phyloP scores from a whole-genome alignment of 2,329 filamentous ascomycete species.

The Plenodomus lindquistii region DNA sequence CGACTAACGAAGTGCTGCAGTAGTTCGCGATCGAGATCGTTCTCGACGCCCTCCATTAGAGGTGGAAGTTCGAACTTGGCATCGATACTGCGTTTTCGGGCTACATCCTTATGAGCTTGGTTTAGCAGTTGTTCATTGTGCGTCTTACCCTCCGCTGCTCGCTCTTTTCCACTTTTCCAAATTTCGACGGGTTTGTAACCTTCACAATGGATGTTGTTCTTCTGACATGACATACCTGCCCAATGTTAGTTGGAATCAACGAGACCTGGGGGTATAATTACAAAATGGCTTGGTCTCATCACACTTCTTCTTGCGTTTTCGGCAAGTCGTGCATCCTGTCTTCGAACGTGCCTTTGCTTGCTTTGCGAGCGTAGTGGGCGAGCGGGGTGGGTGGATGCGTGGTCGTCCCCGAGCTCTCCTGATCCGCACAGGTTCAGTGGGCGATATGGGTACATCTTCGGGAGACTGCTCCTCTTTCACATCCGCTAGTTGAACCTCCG shows the following conservation, averaged over 20 bases:
- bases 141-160: constrained; percentile 63
- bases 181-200: constrained; percentile 85
- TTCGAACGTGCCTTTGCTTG: constrained; percentile 72
- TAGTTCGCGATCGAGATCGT: constrained; percentile 75
- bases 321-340: constrained; percentile 62
- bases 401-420: constrained; percentile 69
- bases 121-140: neutral
- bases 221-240: constrained; percentile 82
- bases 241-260: constrained; percentile 25
- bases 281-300: constrained; percentile 54
- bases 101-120: constrained; percentile 29
- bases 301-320: constrained; percentile 65
- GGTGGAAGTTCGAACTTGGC: constrained; percentile 55
- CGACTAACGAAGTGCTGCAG: constrained; percentile 81
- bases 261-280: constrained; percentile 21
- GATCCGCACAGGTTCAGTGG: constrained; percentile 42
- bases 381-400: constrained; percentile 73
- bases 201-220: constrained; percentile 90
- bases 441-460: constrained; percentile 38
- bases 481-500: constrained; percentile 50
- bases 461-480: constrained; percentile 40
- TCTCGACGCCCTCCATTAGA: constrained; percentile 82
- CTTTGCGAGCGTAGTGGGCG: constrained; percentile 65
- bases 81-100: constrained; percentile 39
- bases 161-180: constrained; percentile 85